A percentile compares a stretch with the other conserved stretches of the same genome.
phyloP scores from a whole-genome alignment of 208 protist species.

The Trypanosoma rangeli region DNA sequence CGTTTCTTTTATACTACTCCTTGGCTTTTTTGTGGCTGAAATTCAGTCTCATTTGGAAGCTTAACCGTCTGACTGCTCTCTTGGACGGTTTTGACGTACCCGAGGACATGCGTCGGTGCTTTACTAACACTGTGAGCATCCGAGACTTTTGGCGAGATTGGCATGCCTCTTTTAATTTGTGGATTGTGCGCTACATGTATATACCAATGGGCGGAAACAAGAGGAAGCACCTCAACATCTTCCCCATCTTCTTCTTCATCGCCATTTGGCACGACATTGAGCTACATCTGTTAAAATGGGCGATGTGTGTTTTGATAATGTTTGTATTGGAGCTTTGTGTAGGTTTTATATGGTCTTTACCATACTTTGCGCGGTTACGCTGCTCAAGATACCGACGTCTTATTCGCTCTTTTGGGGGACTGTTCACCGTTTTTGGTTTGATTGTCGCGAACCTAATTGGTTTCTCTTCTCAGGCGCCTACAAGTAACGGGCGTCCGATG shows the following conservation, averaged over 20 bases:
- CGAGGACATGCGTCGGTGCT: constrained; percentile 84
- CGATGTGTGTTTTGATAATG: constrained; percentile 43
- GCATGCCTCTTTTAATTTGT: constrained; percentile 93
- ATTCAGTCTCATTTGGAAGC: constrained; percentile 80
- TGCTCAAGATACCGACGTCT: constrained; percentile 16
- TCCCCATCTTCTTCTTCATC: constrained; percentile 93
- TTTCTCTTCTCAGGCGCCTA: constrained; percentile 24
- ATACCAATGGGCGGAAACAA: constrained; percentile 69
- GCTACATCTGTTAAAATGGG: constrained; percentile 77
- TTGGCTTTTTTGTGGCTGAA: constrained; percentile 68
- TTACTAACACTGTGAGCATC: constrained; percentile 73
- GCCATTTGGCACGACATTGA: constrained; percentile 92
- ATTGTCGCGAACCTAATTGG: constrained; percentile 65
- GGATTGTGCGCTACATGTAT: constrained; percentile 91
- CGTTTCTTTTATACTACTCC: constrained; percentile 41
- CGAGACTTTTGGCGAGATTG: constrained; percentile 92
- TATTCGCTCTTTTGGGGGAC: constrained; percentile 33
- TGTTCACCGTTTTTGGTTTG: constrained; percentile 37
- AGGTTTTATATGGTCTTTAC: constrained; percentile 25
- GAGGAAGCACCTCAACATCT: constrained; percentile 56
- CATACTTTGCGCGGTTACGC: constrained; percentile 6
- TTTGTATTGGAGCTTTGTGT: constrained; percentile 61
- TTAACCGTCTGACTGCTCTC: constrained; percentile 64
- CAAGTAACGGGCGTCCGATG: not conserved
- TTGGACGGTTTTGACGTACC: constrained; percentile 73